Evolutionary conservation across 2,329 filamentous ascomycete species (phyloP), one percentile per base, ranked within the genome.

Genomic region (Aspergillus terreus): DNA sequence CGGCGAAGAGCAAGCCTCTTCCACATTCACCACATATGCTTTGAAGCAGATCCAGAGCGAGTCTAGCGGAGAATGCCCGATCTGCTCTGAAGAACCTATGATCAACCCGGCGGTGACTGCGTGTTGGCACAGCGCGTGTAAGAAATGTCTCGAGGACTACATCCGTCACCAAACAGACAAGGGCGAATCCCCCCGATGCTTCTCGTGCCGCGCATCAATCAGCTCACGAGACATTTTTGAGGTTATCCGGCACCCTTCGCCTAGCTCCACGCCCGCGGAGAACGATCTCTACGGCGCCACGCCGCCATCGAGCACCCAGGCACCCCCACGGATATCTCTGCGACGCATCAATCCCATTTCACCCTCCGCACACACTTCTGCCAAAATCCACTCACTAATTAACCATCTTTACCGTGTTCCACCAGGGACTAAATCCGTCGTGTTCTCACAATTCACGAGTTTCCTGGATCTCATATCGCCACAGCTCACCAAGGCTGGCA

Each of bases 81-180:
- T 99, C 47, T 99, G 94, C 71, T 84, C 89, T 4, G 92, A 97
- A 69, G 94, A 97, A 68, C 91, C 92, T 3, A 97, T 97, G 91
- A 82, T 90, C 38, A 88, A 96, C 49, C 92, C 95, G 65, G 87
- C 88, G 0, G 94, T 99, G 1, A 97, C 94, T 0, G 90, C 90
- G 0, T 99, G 94, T 72, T 99, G 94, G 91, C 94, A 99, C 70
- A 95, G 90, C 32, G 92, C 94, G 1, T 99, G 94, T 76, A 96
- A 94, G 71, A 87, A 89, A 56, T 99, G 94, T 63, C 75, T 97
- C n/a, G 76, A 95, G 2, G 85, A 90, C 60, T 96, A 90, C 61
- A 95, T 99, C 64, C 84, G 88, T 56, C 91, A 96, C 63, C 88
- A 96, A 68, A 86, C 80, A 4, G 85, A 90, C 59, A 90, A 87